Conservation (phyloP, 306 rosid genomes). For the Arachis hypogaea region DNA sequence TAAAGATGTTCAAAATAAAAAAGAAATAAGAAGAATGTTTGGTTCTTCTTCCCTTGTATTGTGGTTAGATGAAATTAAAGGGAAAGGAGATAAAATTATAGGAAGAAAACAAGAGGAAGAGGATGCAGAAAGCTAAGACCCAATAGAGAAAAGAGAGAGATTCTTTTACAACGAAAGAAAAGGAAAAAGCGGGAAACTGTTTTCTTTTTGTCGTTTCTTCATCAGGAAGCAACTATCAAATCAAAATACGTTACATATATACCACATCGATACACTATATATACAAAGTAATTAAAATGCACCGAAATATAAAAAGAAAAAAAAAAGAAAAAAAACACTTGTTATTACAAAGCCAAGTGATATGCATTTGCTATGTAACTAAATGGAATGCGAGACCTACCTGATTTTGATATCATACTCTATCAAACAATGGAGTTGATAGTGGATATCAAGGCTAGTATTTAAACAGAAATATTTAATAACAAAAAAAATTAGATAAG, state of each 20-base stretch:
- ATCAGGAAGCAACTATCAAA: slow-evolving; percentile 55
- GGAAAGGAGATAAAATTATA: slow-evolving; percentile 32
- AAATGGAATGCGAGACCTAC: no score
- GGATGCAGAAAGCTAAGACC: slow-evolving; percentile 42
- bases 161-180: slow-evolving; percentile 36
- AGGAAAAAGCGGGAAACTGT: slow-evolving; percentile 48
- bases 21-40: no score
- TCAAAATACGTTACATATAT: slow-evolving; percentile 38
- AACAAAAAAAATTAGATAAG: no score
- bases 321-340: no score
- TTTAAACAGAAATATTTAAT: no score
- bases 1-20: neutral
- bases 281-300: neutral
- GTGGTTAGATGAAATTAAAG: slow-evolving; percentile 12
- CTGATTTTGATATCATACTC: no score
- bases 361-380: no score
- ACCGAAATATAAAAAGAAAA: no score
- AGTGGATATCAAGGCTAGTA: no score
- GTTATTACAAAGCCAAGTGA: no score
- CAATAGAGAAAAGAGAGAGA: slow-evolving; percentile 40
- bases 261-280: neutral
- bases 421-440: no score
- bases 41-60: neutral
- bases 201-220: slow-evolving; percentile 60
- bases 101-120: slow-evolving; percentile 33